Percentiles rank a stretch among this genome's conserved stretches.
Evolutionary conservation across 805 yeast species (phyloP).

Genomic region (Zygosaccharomyces rouxii): DNA sequence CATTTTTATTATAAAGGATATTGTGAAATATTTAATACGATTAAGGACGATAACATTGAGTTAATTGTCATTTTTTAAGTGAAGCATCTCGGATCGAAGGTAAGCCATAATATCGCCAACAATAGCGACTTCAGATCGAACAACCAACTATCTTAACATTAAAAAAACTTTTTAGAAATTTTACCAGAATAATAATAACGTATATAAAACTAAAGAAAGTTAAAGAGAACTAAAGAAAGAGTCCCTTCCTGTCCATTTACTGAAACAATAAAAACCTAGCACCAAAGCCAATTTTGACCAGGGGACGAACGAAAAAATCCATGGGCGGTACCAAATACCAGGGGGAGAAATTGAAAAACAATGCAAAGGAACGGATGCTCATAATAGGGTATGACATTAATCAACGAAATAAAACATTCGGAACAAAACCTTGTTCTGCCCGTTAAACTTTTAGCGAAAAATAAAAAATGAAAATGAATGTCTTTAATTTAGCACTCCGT

Average conservation of each 20-base stretch:
- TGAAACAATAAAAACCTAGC: conserved; percentile 4
- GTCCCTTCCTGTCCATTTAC: background rate
- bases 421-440: background rate
- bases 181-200: background rate
- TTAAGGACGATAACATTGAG: too few species aligned
- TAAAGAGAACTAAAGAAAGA: background rate
- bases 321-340: background rate
- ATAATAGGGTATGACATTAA: conserved; percentile 9
- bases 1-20: background rate
- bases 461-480: background rate
- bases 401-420: background rate
- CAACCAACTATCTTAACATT: too few species aligned
- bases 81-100: too few species aligned
- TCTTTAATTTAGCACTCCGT: conserved; percentile 40
- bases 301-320: conserved; percentile 6
- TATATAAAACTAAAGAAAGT: background rate
- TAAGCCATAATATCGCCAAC: background rate
- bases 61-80: too few species aligned
- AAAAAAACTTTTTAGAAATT: too few species aligned
- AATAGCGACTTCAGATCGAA: too few species aligned
- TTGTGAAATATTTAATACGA: too few species aligned
- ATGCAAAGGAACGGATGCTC: conserved; percentile 21
- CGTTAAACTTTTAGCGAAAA: background rate
- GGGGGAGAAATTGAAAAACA: conserved; percentile 5
- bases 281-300: background rate